Conservation (phyloP, 2,329 filamentous ascomycete genomes). For the Raffaelea ambrosiae region DNA sequence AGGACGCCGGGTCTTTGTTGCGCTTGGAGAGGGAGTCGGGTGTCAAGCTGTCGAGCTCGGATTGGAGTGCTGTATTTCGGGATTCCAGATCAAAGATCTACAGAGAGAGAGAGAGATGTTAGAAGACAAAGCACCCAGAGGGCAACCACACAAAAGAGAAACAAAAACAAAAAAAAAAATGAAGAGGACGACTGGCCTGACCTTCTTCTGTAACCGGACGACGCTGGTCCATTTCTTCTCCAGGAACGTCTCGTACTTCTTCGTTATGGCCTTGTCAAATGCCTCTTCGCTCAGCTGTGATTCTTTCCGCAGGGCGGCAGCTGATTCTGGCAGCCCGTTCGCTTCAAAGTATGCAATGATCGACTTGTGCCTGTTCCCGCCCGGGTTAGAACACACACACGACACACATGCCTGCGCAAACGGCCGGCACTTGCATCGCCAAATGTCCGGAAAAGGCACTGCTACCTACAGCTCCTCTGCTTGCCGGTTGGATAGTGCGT, state of each 20-base stretch:
- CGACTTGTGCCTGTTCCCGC: constrained; percentile 66
- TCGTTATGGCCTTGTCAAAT: constrained; percentile 73
- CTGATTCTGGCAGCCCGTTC: constrained; percentile 61
- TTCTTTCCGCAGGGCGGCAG: constrained; percentile 67
- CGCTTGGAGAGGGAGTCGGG: constrained; percentile 65
- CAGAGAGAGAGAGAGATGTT: neutral
- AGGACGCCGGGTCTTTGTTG: constrained; percentile 76
- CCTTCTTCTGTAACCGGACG: constrained; percentile 36
- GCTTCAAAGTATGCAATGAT: constrained; percentile 82
- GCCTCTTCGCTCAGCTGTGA: constrained; percentile 52
- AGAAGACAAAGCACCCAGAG: too few species aligned
- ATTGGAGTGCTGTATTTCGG: constrained; percentile 62
- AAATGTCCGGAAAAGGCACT: too few species aligned
- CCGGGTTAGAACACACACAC: constrained; percentile 7
- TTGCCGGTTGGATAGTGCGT: constrained; percentile 58
- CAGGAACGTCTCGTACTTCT: constrained; percentile 88
- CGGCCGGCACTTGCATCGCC: too few species aligned
- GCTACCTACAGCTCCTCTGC: neutral
- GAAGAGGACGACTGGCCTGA: too few species aligned
- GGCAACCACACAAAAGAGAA: too few species aligned
- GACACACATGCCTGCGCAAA: neutral
- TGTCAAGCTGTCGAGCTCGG: constrained; percentile 76
- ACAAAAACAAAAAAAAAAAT: constrained; percentile 1
- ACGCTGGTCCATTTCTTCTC: constrained; percentile 99
- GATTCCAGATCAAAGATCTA: constrained; percentile 92